A percentile compares a stretch with the other conserved stretches of the same genome.
These are phyloP conservation scores for Magnaporthales sp. DNA, from an alignment of 2,329 filamentous ascomycete genomes.

Conservation along the genomic window DNA sequence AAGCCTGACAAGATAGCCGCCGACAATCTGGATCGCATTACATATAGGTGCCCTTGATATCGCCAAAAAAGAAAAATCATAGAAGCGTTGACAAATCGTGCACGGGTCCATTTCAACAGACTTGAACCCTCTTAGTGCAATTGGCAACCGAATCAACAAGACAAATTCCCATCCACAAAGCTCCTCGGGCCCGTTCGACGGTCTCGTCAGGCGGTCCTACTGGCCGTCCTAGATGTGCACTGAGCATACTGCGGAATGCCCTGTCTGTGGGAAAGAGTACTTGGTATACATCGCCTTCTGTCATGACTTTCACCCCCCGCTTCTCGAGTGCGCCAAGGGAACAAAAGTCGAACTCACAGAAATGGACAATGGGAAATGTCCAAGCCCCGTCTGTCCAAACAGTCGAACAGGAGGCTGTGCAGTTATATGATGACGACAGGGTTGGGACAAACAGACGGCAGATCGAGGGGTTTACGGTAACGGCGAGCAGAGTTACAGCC, in stretches of 20 bases:
- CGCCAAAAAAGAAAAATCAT: constrained; percentile 2
- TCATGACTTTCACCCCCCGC: constrained; percentile 38
- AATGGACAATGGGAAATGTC: constrained; percentile 46
- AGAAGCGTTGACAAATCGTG: background rate
- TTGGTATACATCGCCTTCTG: constrained; percentile 51
- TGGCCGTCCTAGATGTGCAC: constrained; percentile 43
- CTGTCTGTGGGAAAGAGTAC: constrained; percentile 51
- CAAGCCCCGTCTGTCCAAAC: constrained; percentile 52
- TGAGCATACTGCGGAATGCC: constrained; percentile 47
- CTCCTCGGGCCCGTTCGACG: background rate
- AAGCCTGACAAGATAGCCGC: background rate
- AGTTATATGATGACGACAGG: constrained; percentile 34
- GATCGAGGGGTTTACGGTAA: background rate
- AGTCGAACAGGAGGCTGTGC: constrained; percentile 45
- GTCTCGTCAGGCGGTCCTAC: background rate
- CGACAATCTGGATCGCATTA: no score
- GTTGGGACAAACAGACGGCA: background rate
- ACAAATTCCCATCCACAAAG: background rate
- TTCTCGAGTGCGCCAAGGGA: constrained; percentile 37
- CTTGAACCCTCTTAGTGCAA: background rate
- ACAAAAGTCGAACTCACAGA: constrained; percentile 26
- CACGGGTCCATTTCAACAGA: background rate
- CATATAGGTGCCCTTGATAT: background rate
- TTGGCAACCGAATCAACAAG: background rate
- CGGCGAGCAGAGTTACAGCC: background rate